Conservation (phyloP, 352 stramenopile species). For the Vaucheria bursata region DNA sequence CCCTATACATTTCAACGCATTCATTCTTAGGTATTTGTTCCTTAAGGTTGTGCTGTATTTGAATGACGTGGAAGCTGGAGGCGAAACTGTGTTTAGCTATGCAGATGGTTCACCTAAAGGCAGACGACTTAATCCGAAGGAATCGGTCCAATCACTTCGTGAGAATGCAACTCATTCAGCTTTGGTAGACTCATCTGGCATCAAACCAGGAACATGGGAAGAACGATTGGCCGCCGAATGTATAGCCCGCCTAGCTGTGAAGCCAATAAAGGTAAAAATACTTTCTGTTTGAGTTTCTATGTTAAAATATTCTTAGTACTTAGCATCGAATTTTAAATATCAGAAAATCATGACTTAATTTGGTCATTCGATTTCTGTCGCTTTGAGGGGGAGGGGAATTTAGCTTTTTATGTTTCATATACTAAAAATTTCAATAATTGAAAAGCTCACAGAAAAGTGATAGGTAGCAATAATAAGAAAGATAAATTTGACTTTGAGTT, state of each 20-base stretch:
- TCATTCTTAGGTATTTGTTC: too few species aligned
- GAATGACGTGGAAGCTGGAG: conserved; percentile 85
- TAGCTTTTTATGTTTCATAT: too few species aligned
- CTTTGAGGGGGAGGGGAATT: too few species aligned
- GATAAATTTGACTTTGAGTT: too few species aligned
- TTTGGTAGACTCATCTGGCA: conserved; percentile 15
- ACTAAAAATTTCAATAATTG: too few species aligned
- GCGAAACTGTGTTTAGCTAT: conserved; percentile 89
- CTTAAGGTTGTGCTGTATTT: too few species aligned
- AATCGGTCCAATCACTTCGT: conserved; percentile 11
- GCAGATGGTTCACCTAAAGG: not conserved
- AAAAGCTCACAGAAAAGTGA: too few species aligned
- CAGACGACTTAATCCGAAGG: not conserved
- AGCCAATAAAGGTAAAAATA: conserved; percentile 23
- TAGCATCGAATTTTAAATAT: too few species aligned
- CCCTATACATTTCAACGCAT: too few species aligned
- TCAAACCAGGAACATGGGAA: conserved; percentile 57
- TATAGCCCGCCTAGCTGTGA: conserved; percentile 37
- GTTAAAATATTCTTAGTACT: conserved; percentile 6
- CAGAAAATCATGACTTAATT: too few species aligned
- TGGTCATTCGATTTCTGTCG: too few species aligned
- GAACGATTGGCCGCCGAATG: conserved; percentile 60
- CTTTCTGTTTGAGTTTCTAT: not conserved
- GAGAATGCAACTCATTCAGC: not conserved
- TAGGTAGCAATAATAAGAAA: too few species aligned